phyloP scores from a whole-genome alignment of 306 rosid genomes.

The Castanea sativa region DNA sequence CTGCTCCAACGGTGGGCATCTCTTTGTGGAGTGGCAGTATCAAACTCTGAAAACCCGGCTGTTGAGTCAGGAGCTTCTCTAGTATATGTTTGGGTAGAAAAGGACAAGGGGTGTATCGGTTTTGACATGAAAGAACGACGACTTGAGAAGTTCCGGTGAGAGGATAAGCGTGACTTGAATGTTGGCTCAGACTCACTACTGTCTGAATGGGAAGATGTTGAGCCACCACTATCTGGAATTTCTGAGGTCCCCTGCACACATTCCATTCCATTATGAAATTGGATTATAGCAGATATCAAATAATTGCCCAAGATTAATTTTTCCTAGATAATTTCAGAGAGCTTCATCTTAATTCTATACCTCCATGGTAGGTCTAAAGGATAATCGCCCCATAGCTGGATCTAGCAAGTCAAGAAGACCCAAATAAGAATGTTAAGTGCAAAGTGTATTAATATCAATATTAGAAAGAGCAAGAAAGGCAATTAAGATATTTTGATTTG shows the following conservation, averaged over 20 bases:
- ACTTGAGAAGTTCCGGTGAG: constrained; percentile 51
- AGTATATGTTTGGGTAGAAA: constrained; percentile 41
- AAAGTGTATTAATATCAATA: constrained; percentile 8
- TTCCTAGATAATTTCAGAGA: not conserved
- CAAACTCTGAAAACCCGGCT: constrained; percentile 50
- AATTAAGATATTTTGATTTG: not conserved
- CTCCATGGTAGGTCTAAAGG: constrained; percentile 61
- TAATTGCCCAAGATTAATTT: not conserved
- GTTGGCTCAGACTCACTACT: constrained; percentile 70
- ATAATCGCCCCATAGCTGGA: constrained; percentile 45
- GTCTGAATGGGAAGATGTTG: constrained; percentile 60
- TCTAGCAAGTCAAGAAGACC: constrained; percentile 44
- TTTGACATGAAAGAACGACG: constrained; percentile 76
- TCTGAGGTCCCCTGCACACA: constrained; percentile 72
- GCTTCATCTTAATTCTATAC: constrained; percentile 36
- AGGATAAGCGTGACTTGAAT: constrained; percentile 50
- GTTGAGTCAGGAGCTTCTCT: constrained; percentile 53
- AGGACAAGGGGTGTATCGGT: constrained; percentile 73
- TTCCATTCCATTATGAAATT: constrained; percentile 14
- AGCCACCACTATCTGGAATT: constrained; percentile 51
- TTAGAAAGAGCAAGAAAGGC: not conserved
- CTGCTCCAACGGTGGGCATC: constrained; percentile 70
- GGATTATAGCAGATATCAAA: constrained; percentile 10
- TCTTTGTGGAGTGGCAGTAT: constrained; percentile 51
- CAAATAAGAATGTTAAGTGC: constrained; percentile 13